Evolutionary conservation across 805 yeast species (phyloP), one percentile per base, ranked within the genome.

Genomic region (Yarrowia sp.): DNA sequence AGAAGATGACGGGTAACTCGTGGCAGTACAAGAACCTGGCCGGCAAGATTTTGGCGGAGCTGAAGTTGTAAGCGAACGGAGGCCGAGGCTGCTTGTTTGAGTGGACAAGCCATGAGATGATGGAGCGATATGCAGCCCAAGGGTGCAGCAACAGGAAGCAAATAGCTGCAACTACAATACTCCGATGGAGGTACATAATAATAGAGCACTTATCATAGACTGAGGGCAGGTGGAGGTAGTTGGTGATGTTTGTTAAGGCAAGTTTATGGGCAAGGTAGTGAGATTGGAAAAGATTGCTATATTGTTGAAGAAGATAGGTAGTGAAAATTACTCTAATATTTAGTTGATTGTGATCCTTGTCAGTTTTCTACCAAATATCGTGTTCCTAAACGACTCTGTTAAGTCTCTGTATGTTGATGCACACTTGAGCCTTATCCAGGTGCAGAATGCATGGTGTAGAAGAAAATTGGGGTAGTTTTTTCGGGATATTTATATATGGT

Each of bases 21-120:
- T 92, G 98, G 98, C 84, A 88, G 77, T 92, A 92, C 77, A 92
- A 93, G 79, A 87, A 92, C 10, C 80, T 92, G 72, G 98, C 98
- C 1, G 86, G 93, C 64, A 90, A 87, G 74, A 88, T 92, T 58
- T 82, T 92, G 75, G 81, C 82, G 66, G 89, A 88, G 69, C 80
- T 90, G 73, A 86, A 87, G 67, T 77, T 89, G 68, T 89, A 74
- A 75, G 21, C 32, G 30, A 14, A 12, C 24, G n/a, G n/a, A n/a
- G n/a, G n/a, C n/a, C n/a, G n/a, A n/a, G n/a, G n/a, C n/a, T n/a
- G n/a, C n/a, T n/a, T n/a, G n/a, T n/a, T n/a, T n/a, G n/a, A 40
- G 22, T 2, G 24, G 26, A 40, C 24, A 21, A 19, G 7, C 8
- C 30, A 26, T 26, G 4, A 5, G 30, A 26, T n/a, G n/a, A n/a